Conservation (phyloP, 1,139 yeast species). For the Candida dubliniensis region DNA sequence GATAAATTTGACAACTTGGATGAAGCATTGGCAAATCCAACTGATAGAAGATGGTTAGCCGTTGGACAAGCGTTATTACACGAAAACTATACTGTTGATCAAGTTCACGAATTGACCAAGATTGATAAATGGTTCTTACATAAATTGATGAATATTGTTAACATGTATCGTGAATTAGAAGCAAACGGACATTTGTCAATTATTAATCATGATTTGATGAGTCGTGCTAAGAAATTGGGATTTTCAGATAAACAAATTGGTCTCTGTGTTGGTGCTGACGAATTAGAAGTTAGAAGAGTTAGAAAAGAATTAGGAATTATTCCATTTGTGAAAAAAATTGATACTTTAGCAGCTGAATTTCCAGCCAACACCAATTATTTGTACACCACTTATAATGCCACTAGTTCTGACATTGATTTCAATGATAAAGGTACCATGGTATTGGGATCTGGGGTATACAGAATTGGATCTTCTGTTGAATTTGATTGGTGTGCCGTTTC, state of each 20-base stretch:
- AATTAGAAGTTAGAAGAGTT: slow-evolving; percentile 81
- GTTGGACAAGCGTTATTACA: slow-evolving; percentile 93
- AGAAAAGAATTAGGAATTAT: slow-evolving; percentile 77
- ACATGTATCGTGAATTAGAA: slow-evolving; percentile 64
- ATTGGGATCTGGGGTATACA: slow-evolving; percentile 96
- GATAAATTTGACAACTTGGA: slow-evolving; percentile 29
- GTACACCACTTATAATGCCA: slow-evolving; percentile 94
- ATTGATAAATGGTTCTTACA: slow-evolving; percentile 96
- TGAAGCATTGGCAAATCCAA: slow-evolving; percentile 3
- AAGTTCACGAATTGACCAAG: slow-evolving; percentile 85
- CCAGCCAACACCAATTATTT: slow-evolving; percentile 96
- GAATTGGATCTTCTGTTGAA: slow-evolving; percentile 98
- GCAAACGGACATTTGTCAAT: slow-evolving; percentile 58
- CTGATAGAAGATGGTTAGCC: slow-evolving; percentile 95
- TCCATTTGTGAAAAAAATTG: slow-evolving; percentile 96
- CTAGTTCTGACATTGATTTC: slow-evolving; percentile 78
- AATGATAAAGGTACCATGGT: slow-evolving; percentile 93
- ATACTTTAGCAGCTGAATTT: slow-evolving; percentile 97
- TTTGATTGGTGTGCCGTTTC: slow-evolving; percentile 99
- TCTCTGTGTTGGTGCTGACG: slow-evolving; percentile 83
- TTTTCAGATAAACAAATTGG: slow-evolving; percentile 96
- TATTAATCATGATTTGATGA: slow-evolving; percentile 39
- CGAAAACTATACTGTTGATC: slow-evolving; percentile 77
- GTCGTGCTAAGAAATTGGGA: slow-evolving; percentile 88
- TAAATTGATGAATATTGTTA: slow-evolving; percentile 66